These are phyloP conservation scores for Vicia villosa DNA, from an alignment of 306 rosid species.

Conservation along the genomic window DNA sequence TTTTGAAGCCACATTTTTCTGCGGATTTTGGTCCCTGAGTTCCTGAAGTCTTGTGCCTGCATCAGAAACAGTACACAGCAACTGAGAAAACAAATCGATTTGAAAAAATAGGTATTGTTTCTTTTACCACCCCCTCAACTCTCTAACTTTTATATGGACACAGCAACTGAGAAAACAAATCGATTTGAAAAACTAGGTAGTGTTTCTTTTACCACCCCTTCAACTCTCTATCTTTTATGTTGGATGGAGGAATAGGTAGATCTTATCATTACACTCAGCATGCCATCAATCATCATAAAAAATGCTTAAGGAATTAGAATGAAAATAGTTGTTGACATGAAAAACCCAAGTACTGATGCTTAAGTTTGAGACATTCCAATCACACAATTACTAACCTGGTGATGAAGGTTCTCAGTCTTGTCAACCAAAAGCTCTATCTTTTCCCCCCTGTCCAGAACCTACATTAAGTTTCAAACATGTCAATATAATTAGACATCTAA, in stretches of 20 bases:
- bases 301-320: conserved; percentile 3
- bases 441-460: conserved; percentile 97
- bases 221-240: background rate
- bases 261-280: conserved; percentile 15
- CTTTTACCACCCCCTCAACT: background rate
- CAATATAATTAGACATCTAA: conserved; percentile 27
- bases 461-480: conserved; percentile 45
- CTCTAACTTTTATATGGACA: background rate
- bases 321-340: conserved; percentile 1
- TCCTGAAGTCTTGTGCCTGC: conserved; percentile 95
- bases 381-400: conserved; percentile 60
- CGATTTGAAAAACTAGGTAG: background rate
- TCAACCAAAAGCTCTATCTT: conserved; percentile 98
- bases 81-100: conserved; percentile 9
- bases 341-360: background rate
- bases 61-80: conserved; percentile 5
- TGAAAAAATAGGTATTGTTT: background rate
- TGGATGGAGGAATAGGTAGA: background rate
- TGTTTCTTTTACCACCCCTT: background rate
- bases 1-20: conserved; percentile 99
- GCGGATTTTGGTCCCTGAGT: conserved; percentile 82
- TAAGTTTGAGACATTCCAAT: conserved; percentile 35
- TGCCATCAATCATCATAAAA: background rate
- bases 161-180: conserved; percentile 4
- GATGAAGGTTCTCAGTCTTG: conserved; percentile 92